These are phyloP conservation scores for Eucalyptus erythrocorys DNA, from an alignment of 345 rosid genomes.

Conservation along the genomic window DNA sequence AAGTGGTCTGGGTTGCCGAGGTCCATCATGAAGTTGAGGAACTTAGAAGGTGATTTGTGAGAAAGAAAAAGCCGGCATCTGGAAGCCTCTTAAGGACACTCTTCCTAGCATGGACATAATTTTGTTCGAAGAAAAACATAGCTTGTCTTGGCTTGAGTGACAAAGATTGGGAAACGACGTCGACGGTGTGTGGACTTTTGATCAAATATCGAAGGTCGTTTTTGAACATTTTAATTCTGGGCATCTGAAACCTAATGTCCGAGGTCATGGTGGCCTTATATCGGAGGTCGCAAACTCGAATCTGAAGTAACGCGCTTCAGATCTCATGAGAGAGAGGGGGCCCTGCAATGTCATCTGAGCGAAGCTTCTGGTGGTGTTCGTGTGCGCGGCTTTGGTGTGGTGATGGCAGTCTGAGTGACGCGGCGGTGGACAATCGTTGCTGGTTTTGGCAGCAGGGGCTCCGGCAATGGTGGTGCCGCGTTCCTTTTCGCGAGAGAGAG, in stretches of 20 bases:
- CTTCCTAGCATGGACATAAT: neutral
- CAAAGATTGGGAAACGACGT: neutral
- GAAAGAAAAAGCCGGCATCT: slow-evolving; percentile 19
- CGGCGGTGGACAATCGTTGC: neutral
- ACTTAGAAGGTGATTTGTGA: slow-evolving; percentile 37
- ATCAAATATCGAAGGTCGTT: neutral
- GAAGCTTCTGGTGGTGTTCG: neutral
- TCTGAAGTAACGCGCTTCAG: neutral
- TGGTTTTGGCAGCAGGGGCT: neutral
- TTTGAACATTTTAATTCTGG: neutral
- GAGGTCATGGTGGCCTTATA: neutral
- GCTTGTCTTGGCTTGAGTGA: slow-evolving; percentile 7
- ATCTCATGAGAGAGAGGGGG: neutral
- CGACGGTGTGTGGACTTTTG: neutral
- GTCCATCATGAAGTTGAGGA: slow-evolving; percentile 19
- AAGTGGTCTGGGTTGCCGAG: neutral
- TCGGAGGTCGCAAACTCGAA: neutral
- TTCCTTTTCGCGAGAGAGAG: neutral
- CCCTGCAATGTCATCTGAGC: neutral
- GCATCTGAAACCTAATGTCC: neutral
- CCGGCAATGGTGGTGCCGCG: neutral
- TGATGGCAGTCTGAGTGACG: neutral
- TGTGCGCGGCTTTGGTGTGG: neutral
- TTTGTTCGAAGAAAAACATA: neutral
- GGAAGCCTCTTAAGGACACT: slow-evolving; percentile 14